These are phyloP conservation scores for Oenanthe sinensis DNA, from an alignment of 129 eudicot genomes.

Conservation along the genomic window DNA sequence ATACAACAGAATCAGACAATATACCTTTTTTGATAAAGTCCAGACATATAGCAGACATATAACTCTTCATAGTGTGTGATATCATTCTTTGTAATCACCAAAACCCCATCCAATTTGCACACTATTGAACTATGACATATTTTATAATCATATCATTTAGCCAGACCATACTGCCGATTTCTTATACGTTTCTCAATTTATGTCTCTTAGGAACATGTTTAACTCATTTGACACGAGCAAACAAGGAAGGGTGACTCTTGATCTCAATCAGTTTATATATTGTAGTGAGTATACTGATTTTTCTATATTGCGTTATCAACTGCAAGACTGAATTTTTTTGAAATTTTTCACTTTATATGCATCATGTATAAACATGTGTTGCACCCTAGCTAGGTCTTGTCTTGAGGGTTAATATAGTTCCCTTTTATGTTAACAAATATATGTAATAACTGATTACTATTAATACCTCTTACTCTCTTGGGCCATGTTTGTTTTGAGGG, in stretches of 20 bases:
- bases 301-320: background rate
- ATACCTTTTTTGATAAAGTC: background rate
- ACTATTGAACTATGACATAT: background rate
- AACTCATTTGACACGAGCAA: constrained; percentile 84
- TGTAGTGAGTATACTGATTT: constrained; percentile 55
- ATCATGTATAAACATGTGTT: background rate
- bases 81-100: background rate
- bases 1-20: background rate
- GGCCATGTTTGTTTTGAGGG: background rate
- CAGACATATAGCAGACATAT: background rate
- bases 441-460: background rate
- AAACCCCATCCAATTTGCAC: background rate
- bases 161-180: background rate
- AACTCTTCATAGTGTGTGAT: background rate
- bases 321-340: background rate
- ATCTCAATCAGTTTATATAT: constrained; percentile 80
- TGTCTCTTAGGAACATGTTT: constrained; percentile 59
- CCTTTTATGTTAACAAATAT: background rate
- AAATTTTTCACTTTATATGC: background rate
- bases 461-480: background rate
- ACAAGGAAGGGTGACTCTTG: constrained; percentile 93
- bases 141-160: background rate
- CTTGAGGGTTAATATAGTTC: background rate
- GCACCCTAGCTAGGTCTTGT: background rate
- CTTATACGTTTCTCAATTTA: background rate